Conservation (phyloP, 1,284 basidiomycete species). For the Ustilago shanxiensis region DNA sequence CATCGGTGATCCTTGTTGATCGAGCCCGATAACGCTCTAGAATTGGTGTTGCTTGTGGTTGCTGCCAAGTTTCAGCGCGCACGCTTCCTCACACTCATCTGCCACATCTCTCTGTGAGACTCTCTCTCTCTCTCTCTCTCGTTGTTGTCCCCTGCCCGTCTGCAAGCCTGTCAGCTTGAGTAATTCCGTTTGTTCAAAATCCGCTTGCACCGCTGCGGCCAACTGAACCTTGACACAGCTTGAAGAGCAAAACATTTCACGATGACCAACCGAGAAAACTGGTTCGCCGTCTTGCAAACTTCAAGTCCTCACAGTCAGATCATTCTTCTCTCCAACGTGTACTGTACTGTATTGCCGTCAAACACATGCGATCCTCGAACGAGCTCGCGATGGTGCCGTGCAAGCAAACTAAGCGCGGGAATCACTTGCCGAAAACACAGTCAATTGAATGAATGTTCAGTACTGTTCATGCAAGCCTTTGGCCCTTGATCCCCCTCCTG, state of each 20-base stretch:
- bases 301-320: not conserved
- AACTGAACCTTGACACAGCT: not conserved
- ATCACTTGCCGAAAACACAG: not conserved
- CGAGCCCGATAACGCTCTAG: conserved; percentile 1
- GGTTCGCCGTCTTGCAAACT: not conserved
- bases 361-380: no score
- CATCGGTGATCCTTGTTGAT: not conserved
- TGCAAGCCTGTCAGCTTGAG: not conserved
- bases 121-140: no score
- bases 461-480: not conserved
- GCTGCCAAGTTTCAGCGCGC: not conserved
- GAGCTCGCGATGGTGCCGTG: not conserved
- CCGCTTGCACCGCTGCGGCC: conserved; percentile 8
- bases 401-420: conserved; percentile 2
- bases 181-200: conserved; percentile 14
- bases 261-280: no score
- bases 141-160: no score
- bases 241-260: not conserved
- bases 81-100: no score
- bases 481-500: not conserved
- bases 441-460: not conserved
- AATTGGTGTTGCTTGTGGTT: not conserved
- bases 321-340: not conserved
- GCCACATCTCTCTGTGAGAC: no score
- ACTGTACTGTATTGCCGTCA: no score